Conservation (phyloP, 306 rosid genomes). For the Cucumis hystrix region DNA sequence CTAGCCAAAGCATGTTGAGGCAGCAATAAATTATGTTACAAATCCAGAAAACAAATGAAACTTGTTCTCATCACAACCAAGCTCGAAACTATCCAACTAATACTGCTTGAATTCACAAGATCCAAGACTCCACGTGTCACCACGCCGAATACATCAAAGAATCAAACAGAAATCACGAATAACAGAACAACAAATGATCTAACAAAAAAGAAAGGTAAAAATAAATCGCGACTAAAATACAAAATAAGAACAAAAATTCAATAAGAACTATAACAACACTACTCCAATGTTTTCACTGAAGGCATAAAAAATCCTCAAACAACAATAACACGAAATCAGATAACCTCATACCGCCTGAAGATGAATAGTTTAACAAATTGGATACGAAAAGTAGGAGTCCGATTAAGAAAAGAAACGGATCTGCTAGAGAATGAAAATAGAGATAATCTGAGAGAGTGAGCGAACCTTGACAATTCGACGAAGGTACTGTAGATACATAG, state of each 20-base stretch:
- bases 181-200: neutral
- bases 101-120: conserved; percentile 1
- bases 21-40: neutral
- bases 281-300: neutral
- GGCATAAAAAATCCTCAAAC: neutral
- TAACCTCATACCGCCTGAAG: neutral
- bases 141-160: neutral
- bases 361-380: neutral
- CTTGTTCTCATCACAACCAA: neutral
- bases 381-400: neutral
- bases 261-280: neutral
- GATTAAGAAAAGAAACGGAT: conserved; percentile 27
- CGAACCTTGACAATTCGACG: conserved; percentile 89
- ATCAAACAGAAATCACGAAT: neutral
- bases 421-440: conserved; percentile 9
- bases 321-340: neutral
- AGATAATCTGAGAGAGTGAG: neutral
- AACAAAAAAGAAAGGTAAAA: neutral
- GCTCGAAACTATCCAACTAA: neutral
- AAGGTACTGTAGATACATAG: conserved; percentile 72
- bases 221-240: neutral
- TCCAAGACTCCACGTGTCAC: neutral
- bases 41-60: neutral
- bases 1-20: neutral
- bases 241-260: neutral